These are phyloP conservation scores for Helenozyma baotianmanensis DNA, from an alignment of 805 yeast genomes.

Conservation along the genomic window DNA sequence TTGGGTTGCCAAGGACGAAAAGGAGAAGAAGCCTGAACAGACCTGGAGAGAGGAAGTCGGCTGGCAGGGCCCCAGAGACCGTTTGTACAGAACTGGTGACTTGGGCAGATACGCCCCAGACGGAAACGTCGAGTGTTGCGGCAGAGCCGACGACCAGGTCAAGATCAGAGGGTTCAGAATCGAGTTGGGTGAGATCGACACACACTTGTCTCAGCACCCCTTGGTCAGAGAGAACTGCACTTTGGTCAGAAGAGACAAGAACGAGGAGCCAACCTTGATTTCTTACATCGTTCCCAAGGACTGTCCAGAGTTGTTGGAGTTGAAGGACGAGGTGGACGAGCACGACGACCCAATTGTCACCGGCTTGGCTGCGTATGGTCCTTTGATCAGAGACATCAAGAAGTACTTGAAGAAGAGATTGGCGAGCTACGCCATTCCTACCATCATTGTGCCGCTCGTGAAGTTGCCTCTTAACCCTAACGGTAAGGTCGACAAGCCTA, in stretches of 20 bases:
- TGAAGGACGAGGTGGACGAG: conserved; percentile 46
- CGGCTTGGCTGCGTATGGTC: conserved; percentile 73
- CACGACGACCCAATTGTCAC: conserved; percentile 62
- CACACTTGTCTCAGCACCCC: conserved; percentile 92
- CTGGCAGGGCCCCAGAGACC: conserved; percentile 94
- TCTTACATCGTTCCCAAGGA: conserved; percentile 83
- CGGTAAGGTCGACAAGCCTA: conserved; percentile 97
- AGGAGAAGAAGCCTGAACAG: conserved; percentile 30
- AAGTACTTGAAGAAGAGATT: conserved; percentile 74
- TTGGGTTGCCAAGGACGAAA: conserved; percentile 57
- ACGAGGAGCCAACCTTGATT: conserved; percentile 86
- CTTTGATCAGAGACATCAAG: conserved; percentile 75
- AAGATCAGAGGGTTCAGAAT: conserved; percentile 98
- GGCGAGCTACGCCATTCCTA: conserved; percentile 91
- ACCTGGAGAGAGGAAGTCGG: conserved; percentile 66
- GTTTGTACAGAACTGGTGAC: conserved; percentile 96
- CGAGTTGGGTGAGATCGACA: conserved; percentile 96
- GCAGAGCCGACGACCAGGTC: conserved; percentile 98
- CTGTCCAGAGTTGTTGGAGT: conserved; percentile 40
- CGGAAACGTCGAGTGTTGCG: conserved; percentile 97
- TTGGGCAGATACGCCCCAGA: conserved; percentile 94
- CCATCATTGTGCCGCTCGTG: conserved; percentile 81
- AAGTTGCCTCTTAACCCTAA: conserved; percentile 93
- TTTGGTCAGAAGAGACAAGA: conserved; percentile 84
- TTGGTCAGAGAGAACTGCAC: conserved; percentile 90